Evolutionary conservation across 768 basidiomycete genomes (phyloP), one percentile per base, ranked within the genome.

Genomic region (Mycena rebaudengoi): DNA sequence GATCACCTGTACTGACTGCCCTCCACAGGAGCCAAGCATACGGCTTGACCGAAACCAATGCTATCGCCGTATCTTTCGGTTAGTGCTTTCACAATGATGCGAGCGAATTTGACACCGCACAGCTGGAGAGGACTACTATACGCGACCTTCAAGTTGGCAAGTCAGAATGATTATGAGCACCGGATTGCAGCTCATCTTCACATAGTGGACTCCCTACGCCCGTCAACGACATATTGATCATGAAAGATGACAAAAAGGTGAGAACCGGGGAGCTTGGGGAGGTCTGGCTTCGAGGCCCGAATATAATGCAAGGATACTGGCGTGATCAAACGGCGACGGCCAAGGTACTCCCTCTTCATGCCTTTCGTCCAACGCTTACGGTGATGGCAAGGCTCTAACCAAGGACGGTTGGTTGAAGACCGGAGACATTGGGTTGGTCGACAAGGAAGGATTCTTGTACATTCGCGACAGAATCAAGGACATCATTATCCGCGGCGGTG

Each of bases 71-170:
- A 13, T 64, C 58, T 1, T n/a, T 67, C n/a, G 57, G 51, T 49
- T 11, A 35, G 45, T 28, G 30, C 29, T 21, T 16, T 43, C 35
- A 13, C 26, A 21, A 52, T 46, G 7, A 21, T 41, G 23, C 37
- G 39, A 62, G 33, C 44, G 20, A 45, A 78, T 77, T 78, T 78
- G 20, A 30, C 5, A 48, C 69, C 32, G 21, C 33, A 43, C 67
- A 64, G 81, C 83, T n/a, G 88, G 87, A 35, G 85, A 86, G 68
- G 89, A 91, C 74, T 89, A 88, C 69, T 71, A 78, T 14, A 73
- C 72, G 11, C 81, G 87, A 50, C 85, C 85, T 32, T 76, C 78
- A 6, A 83, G 79, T 80, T 82, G 84, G 85, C 87, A 62, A 71
- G 85, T 75, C 32, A 11, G 57, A 28, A 20, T 44, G 46, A 32